Conservation (phyloP, 2,329 filamentous ascomycete species). For the Gliomastix tumulicola region DNA sequence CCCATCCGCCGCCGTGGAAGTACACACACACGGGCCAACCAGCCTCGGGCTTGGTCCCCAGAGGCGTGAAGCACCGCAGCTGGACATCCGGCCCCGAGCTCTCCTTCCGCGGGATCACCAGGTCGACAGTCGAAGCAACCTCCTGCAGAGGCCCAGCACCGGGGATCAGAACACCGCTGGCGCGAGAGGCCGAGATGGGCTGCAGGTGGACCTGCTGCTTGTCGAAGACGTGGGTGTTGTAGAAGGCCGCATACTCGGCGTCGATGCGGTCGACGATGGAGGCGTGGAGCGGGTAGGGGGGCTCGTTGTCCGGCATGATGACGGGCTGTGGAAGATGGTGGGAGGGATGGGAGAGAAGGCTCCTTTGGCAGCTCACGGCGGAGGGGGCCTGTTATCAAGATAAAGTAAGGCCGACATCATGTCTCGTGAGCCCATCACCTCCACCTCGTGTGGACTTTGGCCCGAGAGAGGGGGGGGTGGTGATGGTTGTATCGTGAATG, state of each 20-base stretch:
- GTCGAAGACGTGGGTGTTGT: conserved; percentile 42
- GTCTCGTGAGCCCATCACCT: no score
- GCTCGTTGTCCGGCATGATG: no score
- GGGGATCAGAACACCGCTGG: conserved; percentile 11
- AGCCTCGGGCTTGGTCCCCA: conserved; percentile 26
- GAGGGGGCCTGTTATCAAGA: no score
- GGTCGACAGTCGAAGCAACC: conserved; percentile 36
- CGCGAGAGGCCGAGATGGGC: conserved; percentile 43
- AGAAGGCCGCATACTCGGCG: conserved; percentile 44
- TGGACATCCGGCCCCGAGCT: conserved; percentile 38
- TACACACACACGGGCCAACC: conserved; percentile 52
- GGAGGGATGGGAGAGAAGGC: no score
- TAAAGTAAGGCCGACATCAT: no score
- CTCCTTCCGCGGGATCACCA: conserved; percentile 31
- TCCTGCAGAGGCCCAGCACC: conserved; percentile 34
- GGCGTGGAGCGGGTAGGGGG: conserved; percentile 30
- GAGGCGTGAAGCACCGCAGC: conserved; percentile 43
- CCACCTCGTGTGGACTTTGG: no score
- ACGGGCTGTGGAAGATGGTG: no score
- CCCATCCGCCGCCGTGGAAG: conserved; percentile 53
- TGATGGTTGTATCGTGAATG: no score
- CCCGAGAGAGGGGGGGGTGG: no score
- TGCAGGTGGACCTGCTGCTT: conserved; percentile 48
- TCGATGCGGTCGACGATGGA: conserved; percentile 34
- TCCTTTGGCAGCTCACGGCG: no score